Evolutionary conservation across 208 protist genomes (phyloP).

Genomic region (Entamoeba dispar): DNA sequence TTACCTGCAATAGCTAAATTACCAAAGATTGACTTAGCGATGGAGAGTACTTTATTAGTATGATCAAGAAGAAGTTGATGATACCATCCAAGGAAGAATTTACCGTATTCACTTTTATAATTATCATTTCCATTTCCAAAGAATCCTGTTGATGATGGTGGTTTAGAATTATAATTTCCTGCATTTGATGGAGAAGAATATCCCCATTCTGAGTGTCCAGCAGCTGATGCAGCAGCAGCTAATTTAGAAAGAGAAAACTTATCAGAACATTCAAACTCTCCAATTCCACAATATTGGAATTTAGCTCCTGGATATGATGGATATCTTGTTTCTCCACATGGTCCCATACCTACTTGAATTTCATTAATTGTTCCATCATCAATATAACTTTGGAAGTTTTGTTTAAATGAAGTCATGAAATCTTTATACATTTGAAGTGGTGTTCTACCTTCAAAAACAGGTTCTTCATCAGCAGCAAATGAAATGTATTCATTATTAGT

Average conservation of each 20-base stretch:
- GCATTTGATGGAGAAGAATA: neutral
- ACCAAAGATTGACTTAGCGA: neutral
- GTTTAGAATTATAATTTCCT: constrained; percentile 11
- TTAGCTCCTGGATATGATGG: constrained; percentile 35
- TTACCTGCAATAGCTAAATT: constrained; percentile 29
- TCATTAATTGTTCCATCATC: constrained; percentile 8
- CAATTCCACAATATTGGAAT: constrained; percentile 34
- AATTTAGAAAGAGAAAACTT: constrained; percentile 32
- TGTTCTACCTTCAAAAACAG: constrained; percentile 36
- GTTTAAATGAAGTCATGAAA: constrained; percentile 34
- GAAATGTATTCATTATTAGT: constrained; percentile 43
- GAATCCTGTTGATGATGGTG: neutral
- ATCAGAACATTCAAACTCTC: constrained; percentile 47
- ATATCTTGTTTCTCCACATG: constrained; percentile 47
- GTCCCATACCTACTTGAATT: constrained; percentile 39
- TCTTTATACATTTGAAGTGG: constrained; percentile 42
- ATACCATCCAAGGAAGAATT: constrained; percentile 43
- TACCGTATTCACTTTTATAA: constrained; percentile 23
- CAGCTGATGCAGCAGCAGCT: constrained; percentile 6
- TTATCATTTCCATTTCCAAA: neutral
- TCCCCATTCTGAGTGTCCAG: constrained; percentile 26
- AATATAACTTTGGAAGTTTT: neutral
- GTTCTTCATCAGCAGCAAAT: constrained; percentile 34
- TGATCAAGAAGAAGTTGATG: constrained; percentile 29
- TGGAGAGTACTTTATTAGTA: constrained; percentile 17